A percentile compares a stretch with the other conserved stretches of the same genome.
phyloP scores from a whole-genome alignment of 1,284 basidiomycete species.

The Phlebopus sp. region DNA sequence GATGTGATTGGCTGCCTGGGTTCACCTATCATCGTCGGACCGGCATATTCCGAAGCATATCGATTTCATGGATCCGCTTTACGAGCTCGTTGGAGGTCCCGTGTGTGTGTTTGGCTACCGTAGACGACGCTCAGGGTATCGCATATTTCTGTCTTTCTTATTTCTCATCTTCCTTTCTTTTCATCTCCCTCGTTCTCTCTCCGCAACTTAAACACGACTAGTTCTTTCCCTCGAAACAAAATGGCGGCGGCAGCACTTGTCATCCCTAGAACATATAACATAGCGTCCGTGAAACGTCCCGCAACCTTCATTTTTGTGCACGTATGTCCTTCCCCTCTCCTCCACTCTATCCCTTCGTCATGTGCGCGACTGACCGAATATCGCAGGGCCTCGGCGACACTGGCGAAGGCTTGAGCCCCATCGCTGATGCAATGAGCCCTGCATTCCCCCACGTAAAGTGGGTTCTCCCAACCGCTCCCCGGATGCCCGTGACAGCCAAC shows the following conservation, averaged over 20 bases:
- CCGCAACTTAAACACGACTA: neutral
- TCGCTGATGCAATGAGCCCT: slow-evolving; percentile 65
- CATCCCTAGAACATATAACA: slow-evolving; percentile 38
- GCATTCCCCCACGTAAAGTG: slow-evolving; percentile 76
- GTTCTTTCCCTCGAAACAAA: neutral
- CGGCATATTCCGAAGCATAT: slow-evolving; percentile 21
- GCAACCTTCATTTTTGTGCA: slow-evolving; percentile 89
- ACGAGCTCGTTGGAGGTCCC: neutral
- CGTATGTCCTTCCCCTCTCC: slow-evolving; percentile 43
- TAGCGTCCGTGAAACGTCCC: slow-evolving; percentile 63
- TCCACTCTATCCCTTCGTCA: neutral
- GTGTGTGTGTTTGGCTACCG: neutral
- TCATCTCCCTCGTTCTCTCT: neutral
- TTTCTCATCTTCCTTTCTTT: slow-evolving; percentile 4
- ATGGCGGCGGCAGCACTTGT: slow-evolving; percentile 27
- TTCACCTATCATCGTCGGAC: slow-evolving; percentile 13
- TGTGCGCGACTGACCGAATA: slow-evolving; percentile 3
- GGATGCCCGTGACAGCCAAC: slow-evolving; percentile 64
- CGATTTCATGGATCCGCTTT: slow-evolving; percentile 1
- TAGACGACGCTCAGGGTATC: slow-evolving; percentile 4
- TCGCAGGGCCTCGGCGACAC: slow-evolving; percentile 71
- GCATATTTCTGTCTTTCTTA: slow-evolving; percentile 4
- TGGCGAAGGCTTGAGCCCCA: slow-evolving; percentile 75
- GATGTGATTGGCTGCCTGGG: neutral
- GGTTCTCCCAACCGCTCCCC: slow-evolving; percentile 50